Base-by-base conservation (phyloP, 2,329 filamentous ascomycete genomes). In the Ophiocordyceps camponoti-saundersi region DNA sequence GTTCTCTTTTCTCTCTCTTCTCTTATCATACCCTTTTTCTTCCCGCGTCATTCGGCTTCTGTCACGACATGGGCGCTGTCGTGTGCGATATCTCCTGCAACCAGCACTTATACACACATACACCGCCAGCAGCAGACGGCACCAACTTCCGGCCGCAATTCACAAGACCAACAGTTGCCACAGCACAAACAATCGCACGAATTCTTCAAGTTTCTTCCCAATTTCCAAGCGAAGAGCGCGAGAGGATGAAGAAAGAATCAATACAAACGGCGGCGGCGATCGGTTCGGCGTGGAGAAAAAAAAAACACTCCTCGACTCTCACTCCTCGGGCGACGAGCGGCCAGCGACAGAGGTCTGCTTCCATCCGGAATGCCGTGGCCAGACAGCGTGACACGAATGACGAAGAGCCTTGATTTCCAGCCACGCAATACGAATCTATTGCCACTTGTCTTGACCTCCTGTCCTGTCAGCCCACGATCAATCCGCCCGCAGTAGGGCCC, bases 311-410 rank as follows among this genome's bases (percentile, higher is more conserved):
- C 32, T 36, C 32, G 16, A 39, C 36, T 18, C 36, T 39, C 36
- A n/a, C 36, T 39, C n/a, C 15, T 18, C 16, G 36, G 18, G 16
- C 36, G 36, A n/a, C 15, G 16, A n/a, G 18, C 21, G 40, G 40
- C 40, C 40, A 42, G 50, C 48, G 49, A 47, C 48, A 52, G 49
- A 50, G 48, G 52, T 47, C 50, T 44, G 50, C 44, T 22, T 36
- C 45, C 45, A 47, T 47, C 46, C 40, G 42, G 45, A 36, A 50
- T 49, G 49, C 48, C 49, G 48, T 42, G 48, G 26, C 48, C 48
- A 50, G 51, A 53, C 48, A 49, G 50, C 48, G 51, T 52, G 49
- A 50, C 50, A 50, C 40, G 40, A 20, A n/a, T 23, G 40, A 42
- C 40, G 40, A 42, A 10, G 36, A 18, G 36, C 15, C 36, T 39